Base-by-base conservation (phyloP, 371 early-diverging fungal genomes). In the Rhizomucor pusillus region DNA sequence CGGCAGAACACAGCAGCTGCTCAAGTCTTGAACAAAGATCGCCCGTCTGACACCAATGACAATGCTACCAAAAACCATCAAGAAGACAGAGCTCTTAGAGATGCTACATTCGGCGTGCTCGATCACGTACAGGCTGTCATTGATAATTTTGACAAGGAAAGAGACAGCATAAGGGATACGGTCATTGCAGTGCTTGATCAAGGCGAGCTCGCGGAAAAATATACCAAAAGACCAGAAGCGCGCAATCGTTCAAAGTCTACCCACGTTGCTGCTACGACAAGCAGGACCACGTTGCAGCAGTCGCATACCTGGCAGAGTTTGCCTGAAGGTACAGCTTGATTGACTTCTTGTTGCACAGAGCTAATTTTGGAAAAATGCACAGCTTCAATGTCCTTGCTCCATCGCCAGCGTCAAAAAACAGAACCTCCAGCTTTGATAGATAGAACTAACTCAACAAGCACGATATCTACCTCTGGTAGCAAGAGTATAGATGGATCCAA, bases 131-230 rank as follows among this genome's bases (percentile, higher is more conserved):
- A 72, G 25, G 46, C 63, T 14, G 75, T 77, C 19, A 77, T 77
- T 61, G 75, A 74, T 41, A 55, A 62, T 46, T 77, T 77, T 57
- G 78, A 70, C 36, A 74, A 77, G 51, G 78, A 77, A 41, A 62
- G 78, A 50, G 78, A 77, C 33, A 50, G 59, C 7, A 75, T 73
- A 18, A 57, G 78, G 43, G 73, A 72, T 53, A 67, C 69, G 16
- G 73, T 77, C 24, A 77, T 77, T 63, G 62, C 76, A 7, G 84
- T 88, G 23, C 86, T 86, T 0, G 53, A 77, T 9, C 67, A 69
- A 33, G 44, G 69, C n/a, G 57, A 71, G 29, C 69, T 82, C 77
- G 79, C 84, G 49, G 66, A 68, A 24, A 56, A 60, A 49, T 60
- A 62, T 51, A 58, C 51, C 20, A 44, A 16, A 19, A 29, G 29